Evolutionary conservation across 2,329 filamentous ascomycete species (phyloP).

Genomic region (Fusarium miscanthi): DNA sequence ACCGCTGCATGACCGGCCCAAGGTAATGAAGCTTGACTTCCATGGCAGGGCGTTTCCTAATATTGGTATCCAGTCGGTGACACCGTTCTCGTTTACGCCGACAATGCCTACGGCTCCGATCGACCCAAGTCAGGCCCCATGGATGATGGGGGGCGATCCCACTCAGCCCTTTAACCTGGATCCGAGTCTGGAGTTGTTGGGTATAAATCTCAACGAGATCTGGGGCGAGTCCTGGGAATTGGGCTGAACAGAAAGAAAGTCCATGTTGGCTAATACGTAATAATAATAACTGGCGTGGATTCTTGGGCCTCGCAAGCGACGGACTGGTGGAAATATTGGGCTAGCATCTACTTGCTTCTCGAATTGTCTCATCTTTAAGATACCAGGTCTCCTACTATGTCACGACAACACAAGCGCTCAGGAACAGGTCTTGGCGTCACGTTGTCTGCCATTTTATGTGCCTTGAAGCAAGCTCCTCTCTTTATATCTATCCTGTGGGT

Average conservation of each 20-base stretch:
- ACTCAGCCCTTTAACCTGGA: constrained; percentile 61
- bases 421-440: constrained; percentile 16
- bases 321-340: constrained; percentile 8
- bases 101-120: constrained; percentile 51
- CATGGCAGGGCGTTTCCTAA: constrained; percentile 46
- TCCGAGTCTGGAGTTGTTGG: constrained; percentile 64
- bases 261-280: constrained; percentile 33
- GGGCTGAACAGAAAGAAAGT: constrained; percentile 43
- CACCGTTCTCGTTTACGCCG: constrained; percentile 55
- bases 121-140: constrained; percentile 50
- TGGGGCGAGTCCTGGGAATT: constrained; percentile 64
- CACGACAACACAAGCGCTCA: constrained; percentile 35
- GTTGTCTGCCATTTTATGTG: constrained; percentile 15
- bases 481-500: constrained; percentile 28
- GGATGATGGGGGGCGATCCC: constrained; percentile 49
- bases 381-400: constrained; percentile 35
- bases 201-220: constrained; percentile 65
- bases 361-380: constrained; percentile 30
- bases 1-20: constrained; percentile 52
- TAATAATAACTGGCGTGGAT: constrained; percentile 40
- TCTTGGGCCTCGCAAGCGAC: constrained; percentile 2
- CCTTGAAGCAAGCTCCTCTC: constrained; percentile 27
- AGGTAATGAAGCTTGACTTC: constrained; percentile 51
- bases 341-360: constrained; percentile 12
- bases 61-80: constrained; percentile 52